These are phyloP conservation scores for Nannochloropsis gaditana DNA, from an alignment of 108 stramenopile species.

Conservation along the genomic window DNA sequence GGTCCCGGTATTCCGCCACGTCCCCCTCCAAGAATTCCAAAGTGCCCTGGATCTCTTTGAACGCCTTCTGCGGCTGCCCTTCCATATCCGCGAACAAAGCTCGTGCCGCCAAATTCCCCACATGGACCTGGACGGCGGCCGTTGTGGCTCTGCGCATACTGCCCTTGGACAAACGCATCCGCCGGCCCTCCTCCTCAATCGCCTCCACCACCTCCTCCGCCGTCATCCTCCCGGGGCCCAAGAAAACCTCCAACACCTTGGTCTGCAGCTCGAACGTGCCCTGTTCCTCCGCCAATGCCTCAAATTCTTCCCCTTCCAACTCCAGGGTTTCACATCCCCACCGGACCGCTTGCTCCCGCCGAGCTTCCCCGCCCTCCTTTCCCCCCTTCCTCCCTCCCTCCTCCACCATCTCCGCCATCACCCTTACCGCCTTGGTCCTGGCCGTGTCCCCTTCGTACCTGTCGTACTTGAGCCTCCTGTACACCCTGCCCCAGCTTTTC, in stretches of 20 bases:
- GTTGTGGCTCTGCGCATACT: background rate
- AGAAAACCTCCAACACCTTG: background rate
- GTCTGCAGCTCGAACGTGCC: conserved; percentile 5
- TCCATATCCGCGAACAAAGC: background rate
- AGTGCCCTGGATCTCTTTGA: background rate
- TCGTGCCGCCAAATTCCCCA: conserved; percentile 1
- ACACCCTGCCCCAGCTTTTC: background rate
- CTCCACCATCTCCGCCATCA: conserved; percentile 5
- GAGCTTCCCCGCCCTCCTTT: background rate
- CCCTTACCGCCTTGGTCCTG: conserved; percentile 1
- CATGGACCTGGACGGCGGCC: background rate
- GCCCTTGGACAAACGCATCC: background rate
- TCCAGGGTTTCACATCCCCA: background rate
- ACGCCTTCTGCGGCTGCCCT: background rate
- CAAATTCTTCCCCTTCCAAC: background rate
- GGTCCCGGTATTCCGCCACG: background rate
- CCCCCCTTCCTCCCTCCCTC: conserved; percentile 1
- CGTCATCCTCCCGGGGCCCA: background rate
- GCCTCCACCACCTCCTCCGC: conserved; percentile 1
- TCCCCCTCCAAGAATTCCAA: background rate
- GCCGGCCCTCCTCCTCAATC: background rate
- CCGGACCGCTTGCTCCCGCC: background rate
- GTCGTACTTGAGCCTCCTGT: background rate
- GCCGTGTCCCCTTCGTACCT: conserved; percentile 16
- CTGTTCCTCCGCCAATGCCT: background rate